A percentile compares a stretch with the other conserved stretches of the same genome.
phyloP scores from a whole-genome alignment of 2,329 filamentous ascomycete species.

The Arthrobotrys musiformis region DNA sequence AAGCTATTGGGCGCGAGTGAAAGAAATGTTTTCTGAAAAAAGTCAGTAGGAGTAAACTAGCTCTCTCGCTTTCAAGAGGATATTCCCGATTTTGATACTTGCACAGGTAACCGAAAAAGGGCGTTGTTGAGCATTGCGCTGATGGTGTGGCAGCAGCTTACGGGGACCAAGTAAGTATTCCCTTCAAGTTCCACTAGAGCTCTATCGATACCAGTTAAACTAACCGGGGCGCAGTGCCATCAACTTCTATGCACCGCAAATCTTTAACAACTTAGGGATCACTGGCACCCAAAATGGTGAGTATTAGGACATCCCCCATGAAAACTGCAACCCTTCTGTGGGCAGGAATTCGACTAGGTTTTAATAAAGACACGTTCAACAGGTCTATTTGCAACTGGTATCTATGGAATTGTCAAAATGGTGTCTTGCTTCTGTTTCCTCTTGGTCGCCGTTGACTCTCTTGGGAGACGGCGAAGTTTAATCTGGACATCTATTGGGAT shows the following conservation, averaged over 20 bases:
- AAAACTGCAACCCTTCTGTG: too few relatives aligned
- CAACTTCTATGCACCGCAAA: conserved; percentile 76
- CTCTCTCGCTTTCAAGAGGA: conserved; percentile 58
- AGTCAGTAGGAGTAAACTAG: conserved; percentile 64
- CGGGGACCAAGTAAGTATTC: conserved; percentile 64
- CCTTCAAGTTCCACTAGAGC: too few relatives aligned
- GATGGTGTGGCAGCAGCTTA: conserved; percentile 79
- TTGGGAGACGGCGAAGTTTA: conserved; percentile 72
- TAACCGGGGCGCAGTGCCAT: conserved; percentile 67
- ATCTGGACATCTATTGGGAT: conserved; percentile 74
- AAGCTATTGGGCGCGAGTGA: conserved; percentile 69
- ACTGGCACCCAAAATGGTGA: conserved; percentile 61
- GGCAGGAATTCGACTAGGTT: too few relatives aligned
- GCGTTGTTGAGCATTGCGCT: conserved; percentile 72
- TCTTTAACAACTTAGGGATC: conserved; percentile 75
- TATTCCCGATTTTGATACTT: conserved; percentile 26
- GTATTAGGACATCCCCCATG: too few relatives aligned
- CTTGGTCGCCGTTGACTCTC: conserved; percentile 74
- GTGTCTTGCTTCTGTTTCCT: conserved; percentile 73
- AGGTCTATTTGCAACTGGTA: conserved; percentile 76
- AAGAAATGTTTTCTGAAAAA: conserved; percentile 70
- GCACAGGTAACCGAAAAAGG: conserved; percentile 70
- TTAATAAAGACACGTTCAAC: not conserved
- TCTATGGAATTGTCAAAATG: conserved; percentile 79
- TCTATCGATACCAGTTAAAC: conserved; percentile 68